Evolutionary conservation across 257 asterid genomes (phyloP), one percentile per base, ranked within the genome.

Genomic region (Scutellaria minor): DNA sequence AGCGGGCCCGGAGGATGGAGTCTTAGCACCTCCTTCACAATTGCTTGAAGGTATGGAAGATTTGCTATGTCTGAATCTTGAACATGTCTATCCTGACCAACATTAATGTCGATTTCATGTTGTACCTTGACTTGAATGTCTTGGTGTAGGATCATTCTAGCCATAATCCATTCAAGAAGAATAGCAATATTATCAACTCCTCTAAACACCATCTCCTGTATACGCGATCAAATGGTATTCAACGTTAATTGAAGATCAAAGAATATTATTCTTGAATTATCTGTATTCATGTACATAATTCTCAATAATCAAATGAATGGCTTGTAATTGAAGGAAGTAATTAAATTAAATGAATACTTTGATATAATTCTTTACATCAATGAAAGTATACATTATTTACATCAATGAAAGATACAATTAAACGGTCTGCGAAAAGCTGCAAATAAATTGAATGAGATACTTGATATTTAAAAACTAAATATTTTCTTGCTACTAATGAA

Each of bases 1-100:
- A 89, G 61, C 7, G 92, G 96, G 60, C 92, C 92, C 2, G 92
- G 90, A 8, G 96, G 96, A 27, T 89, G 96, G 42, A 89, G 58
- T 3, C 92, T 76, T 2, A 89, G 57, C 2, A 76, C 86, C 63
- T 89, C 92, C 50, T 89, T 86, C 2, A 86, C 88, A 3, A 82
- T 65, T 64, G 92, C 84, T 51, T 83, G 88, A 39, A 85, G 89
- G 63, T 84, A 86, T 0, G 83, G 88, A 11, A 88, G 84, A 46
- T 82, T 82, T 20, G 84, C 60, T 10, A 88, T 72, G 40, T 86
- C 86, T 0, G 84, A 78, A 50, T 85, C 90, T 10, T 53, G 78
- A 50, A 89, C 68, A 0, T 27, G 62, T 46, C 73, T 62, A 12
- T 40, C n/a, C 6, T 4, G 65, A 7, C 84, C 85, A 3, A 76